Conservation (phyloP, 2,329 filamentous ascomycete genomes). For the Fusarium pilosicola region DNA sequence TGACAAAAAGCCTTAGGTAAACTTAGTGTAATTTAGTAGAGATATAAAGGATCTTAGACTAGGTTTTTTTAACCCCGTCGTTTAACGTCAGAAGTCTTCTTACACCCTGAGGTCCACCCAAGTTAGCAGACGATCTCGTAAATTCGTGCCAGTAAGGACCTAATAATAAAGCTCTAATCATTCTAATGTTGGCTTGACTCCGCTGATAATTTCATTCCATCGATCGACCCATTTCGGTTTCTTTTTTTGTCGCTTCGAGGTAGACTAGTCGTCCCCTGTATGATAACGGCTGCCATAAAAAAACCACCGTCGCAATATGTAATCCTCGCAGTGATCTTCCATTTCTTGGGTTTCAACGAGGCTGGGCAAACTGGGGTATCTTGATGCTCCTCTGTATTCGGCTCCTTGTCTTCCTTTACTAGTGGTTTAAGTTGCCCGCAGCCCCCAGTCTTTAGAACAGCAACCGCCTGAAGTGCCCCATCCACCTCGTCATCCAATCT, state of each 20-base stretch:
- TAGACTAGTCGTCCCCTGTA: not conserved
- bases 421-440: not conserved
- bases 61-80: too few species aligned
- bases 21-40: too few species aligned
- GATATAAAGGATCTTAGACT: too few species aligned
- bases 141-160: conserved; percentile 10
- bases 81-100: too few species aligned
- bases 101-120: not conserved
- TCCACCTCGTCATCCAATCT: conserved; percentile 38
- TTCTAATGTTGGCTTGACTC: conserved; percentile 11
- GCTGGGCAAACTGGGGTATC: conserved; percentile 29
- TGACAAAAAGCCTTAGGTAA: too few species aligned
- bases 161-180: conserved; percentile 7
- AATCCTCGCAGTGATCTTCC: not conserved
- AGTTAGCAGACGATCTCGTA: conserved; percentile 24
- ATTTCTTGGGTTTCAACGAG: conserved; percentile 10
- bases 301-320: not conserved
- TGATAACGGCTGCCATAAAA: not conserved
- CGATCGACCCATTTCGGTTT: not conserved
- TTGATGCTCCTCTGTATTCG: conserved; percentile 5
- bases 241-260: not conserved
- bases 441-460: not conserved
- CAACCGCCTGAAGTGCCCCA: conserved; percentile 15
- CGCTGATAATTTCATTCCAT: conserved; percentile 32
- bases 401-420: conserved; percentile 15